phyloP scores from a whole-genome alignment of 2,329 filamentous ascomycete genomes.

The Phaeosphaeria sp. region DNA sequence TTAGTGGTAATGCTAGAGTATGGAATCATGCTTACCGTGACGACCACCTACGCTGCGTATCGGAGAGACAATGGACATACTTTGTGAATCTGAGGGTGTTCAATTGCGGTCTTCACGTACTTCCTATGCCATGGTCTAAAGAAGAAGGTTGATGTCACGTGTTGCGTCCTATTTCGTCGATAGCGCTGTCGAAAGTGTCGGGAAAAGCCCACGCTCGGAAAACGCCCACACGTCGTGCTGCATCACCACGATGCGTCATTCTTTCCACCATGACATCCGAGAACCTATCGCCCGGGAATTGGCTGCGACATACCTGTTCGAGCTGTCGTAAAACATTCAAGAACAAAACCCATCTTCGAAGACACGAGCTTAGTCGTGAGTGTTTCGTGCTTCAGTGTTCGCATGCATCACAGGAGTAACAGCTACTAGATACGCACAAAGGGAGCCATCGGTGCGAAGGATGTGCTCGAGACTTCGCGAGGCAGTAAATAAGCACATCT shows the following conservation, averaged over 20 bases:
- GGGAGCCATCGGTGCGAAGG: conserved; percentile 2
- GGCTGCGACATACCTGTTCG: background rate
- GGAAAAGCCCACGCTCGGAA: conserved; percentile 13
- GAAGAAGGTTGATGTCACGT: background rate
- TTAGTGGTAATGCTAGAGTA: background rate
- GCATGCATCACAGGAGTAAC: background rate
- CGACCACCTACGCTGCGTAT: background rate
- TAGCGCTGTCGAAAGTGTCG: background rate
- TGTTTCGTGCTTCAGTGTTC: background rate
- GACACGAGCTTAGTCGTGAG: conserved; percentile 12
- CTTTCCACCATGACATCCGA: background rate
- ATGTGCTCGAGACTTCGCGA: conserved; percentile 7
- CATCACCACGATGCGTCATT: background rate
- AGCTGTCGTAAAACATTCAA: conserved; percentile 5
- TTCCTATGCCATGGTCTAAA: too few relatives aligned
- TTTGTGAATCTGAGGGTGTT: too few relatives aligned
- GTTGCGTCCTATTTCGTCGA: conserved; percentile 2
- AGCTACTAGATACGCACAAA: conserved; percentile 1
- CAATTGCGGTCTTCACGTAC: too few relatives aligned
- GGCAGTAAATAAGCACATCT: conserved; percentile 1
- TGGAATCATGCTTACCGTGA: background rate
- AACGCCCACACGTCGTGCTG: conserved; percentile 10
- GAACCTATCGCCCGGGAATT: background rate
- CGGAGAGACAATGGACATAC: background rate
- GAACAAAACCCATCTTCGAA: conserved; percentile 11